phyloP scores from a whole-genome alignment of 371 early-diverging fungal genomes.

The Mortierella sp. region DNA sequence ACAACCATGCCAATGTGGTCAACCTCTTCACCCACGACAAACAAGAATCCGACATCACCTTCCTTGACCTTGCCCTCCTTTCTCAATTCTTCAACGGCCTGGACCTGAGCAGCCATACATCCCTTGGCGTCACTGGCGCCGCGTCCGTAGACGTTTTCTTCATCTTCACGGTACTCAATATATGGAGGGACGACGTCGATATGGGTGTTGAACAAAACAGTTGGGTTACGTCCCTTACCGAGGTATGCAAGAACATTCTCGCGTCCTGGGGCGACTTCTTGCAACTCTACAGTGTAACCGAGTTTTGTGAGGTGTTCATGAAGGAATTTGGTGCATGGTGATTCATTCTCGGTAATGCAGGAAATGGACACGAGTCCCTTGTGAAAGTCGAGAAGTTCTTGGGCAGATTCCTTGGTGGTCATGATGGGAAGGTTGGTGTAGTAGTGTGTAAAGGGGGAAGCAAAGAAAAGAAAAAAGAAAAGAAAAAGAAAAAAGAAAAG shows the following conservation, averaged over 20 bases:
- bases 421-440: constrained; percentile 17
- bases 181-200: constrained; percentile 63
- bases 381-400: constrained; percentile 50
- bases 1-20: constrained; percentile 62
- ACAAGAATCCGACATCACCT: constrained; percentile 61
- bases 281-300: constrained; percentile 58
- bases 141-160: constrained; percentile 61
- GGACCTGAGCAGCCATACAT: constrained; percentile 59
- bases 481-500: not conserved
- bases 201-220: constrained; percentile 60
- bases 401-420: constrained; percentile 39
- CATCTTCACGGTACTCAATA: constrained; percentile 59
- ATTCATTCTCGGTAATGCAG: constrained; percentile 57
- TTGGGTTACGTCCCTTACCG: constrained; percentile 47
- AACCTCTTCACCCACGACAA: constrained; percentile 62
- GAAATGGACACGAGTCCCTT: constrained; percentile 55
- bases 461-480: not conserved
- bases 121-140: constrained; percentile 64
- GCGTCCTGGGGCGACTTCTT: constrained; percentile 51
- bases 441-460: not conserved
- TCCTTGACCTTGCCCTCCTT: constrained; percentile 59
- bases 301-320: constrained; percentile 44
- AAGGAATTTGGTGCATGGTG: constrained; percentile 47
- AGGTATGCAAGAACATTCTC: constrained; percentile 59
- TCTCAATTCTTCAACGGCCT: constrained; percentile 58